These are phyloP conservation scores for Hansfordia pulvinata DNA, from an alignment of 2,329 filamentous ascomycete species.

Conservation along the genomic window DNA sequence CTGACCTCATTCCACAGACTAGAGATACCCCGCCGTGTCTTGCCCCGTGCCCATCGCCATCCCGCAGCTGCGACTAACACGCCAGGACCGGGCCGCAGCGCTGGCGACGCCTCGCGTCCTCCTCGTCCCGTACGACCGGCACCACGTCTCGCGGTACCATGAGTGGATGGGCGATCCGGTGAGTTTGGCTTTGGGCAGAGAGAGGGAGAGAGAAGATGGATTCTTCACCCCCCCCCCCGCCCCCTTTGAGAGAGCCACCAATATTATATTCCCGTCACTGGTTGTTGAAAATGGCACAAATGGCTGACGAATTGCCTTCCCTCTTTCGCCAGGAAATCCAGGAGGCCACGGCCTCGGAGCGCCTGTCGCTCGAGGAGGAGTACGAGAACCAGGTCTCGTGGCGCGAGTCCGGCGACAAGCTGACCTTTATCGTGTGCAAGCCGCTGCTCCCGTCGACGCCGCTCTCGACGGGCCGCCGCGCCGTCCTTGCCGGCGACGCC, in stretches of 20 bases:
- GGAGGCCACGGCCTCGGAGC: constrained; percentile 77
- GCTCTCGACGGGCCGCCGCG: not conserved
- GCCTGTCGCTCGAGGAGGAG: constrained; percentile 66
- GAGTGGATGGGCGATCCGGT: constrained; percentile 82
- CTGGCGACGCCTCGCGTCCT: constrained; percentile 52
- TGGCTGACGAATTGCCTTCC: constrained; percentile 2
- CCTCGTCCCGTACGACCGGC: constrained; percentile 70
- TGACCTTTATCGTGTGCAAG: constrained; percentile 79
- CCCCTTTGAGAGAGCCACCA: not conserved
- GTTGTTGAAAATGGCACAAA: not conserved
- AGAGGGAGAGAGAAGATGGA: too few species aligned
- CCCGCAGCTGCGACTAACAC: too few species aligned
- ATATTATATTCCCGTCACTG: not conserved
- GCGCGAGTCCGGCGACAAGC: constrained; percentile 69
- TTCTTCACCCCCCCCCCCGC: not conserved
- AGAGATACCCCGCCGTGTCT: too few species aligned
- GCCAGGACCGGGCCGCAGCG: constrained; percentile 39
- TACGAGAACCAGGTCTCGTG: constrained; percentile 84
- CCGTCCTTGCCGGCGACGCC: constrained; percentile 22
- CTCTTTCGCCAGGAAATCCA: constrained; percentile 48
- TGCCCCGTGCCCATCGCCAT: not conserved
- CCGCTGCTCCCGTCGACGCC: constrained; percentile 16
- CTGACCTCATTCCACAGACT: too few species aligned
- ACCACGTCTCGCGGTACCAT: constrained; percentile 76
- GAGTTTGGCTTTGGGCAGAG: constrained; percentile 9